These are phyloP conservation scores for Lepraria neglecta DNA, from an alignment of 495 filamentous ascomycete species.

Conservation along the genomic window DNA sequence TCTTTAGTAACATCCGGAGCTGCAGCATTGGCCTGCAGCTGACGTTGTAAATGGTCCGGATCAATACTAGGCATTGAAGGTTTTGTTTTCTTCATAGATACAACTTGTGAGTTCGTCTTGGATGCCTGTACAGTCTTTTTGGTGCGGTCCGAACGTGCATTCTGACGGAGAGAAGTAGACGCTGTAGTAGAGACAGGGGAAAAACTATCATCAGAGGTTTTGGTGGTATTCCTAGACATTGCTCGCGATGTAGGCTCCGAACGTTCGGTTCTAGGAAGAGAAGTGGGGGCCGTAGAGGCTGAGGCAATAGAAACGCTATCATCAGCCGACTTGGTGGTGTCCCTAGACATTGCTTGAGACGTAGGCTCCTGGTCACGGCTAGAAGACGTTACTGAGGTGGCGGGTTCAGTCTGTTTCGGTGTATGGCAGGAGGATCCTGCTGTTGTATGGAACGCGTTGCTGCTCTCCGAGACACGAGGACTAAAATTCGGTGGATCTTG, in stretches of 20 bases:
- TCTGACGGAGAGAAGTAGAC: not conserved
- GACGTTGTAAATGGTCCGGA: not conserved
- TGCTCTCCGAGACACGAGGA: too few relatives aligned
- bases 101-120: not conserved
- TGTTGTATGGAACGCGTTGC: too few relatives aligned
- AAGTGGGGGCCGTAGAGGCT: not conserved
- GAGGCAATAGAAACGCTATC: not conserved
- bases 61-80: not conserved
- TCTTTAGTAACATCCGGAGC: not conserved
- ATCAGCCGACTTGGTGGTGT: not conserved
- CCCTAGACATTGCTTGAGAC: constrained; percentile 2
- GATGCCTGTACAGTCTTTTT: not conserved
- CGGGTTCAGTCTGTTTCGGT: not conserved
- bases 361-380: not conserved
- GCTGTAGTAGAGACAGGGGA: not conserved
- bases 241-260: not conserved
- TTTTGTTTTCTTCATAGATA: not conserved
- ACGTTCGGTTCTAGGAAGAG: not conserved
- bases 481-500: too few relatives aligned
- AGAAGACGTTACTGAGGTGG: not conserved
- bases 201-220: not conserved
- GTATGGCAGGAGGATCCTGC: too few relatives aligned
- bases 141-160: not conserved
- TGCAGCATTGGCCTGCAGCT: not conserved
- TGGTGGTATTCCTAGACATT: constrained; percentile 1